phyloP scores from a whole-genome alignment of 352 stramenopile species.

The Phytophthora cactorum region DNA sequence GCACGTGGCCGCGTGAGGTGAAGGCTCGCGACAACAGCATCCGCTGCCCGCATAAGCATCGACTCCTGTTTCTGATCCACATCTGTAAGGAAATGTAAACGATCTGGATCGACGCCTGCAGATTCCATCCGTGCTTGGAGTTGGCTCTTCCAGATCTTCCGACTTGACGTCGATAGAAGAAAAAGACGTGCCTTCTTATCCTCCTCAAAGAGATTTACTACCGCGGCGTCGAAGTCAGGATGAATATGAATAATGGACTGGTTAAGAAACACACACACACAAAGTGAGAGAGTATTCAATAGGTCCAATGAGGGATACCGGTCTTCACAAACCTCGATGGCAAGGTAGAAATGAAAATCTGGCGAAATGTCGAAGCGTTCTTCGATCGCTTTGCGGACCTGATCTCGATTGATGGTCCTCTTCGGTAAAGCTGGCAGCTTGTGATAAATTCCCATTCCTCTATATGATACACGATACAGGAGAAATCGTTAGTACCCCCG shows the following conservation, averaged over 20 bases:
- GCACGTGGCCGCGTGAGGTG: slow-evolving; percentile 56
- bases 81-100: slow-evolving; percentile 69
- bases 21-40: slow-evolving; percentile 67
- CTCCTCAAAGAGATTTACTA: slow-evolving; percentile 49
- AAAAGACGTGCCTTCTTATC: slow-evolving; percentile 69
- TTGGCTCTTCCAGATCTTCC: slow-evolving; percentile 59
- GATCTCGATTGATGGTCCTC: slow-evolving; percentile 42
- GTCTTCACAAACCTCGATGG: slow-evolving; percentile 54
- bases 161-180: slow-evolving; percentile 57
- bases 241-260: slow-evolving; percentile 81
- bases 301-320: not conserved
- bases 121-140: slow-evolving; percentile 53
- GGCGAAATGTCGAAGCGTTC: slow-evolving; percentile 62
- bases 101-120: slow-evolving; percentile 24
- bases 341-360: slow-evolving; percentile 71
- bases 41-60: slow-evolving; percentile 54
- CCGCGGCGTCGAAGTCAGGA: slow-evolving; percentile 66
- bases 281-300: not conserved
- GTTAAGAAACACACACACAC: slow-evolving; percentile 2
- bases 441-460: slow-evolving; percentile 75
- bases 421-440: slow-evolving; percentile 45
- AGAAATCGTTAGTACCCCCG: not conserved
- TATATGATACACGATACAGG: slow-evolving; percentile 18
- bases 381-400: slow-evolving; percentile 54
- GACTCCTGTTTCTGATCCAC: slow-evolving; percentile 62